Evolutionary conservation across 83 land plant genomes (phyloP).

Genomic region (Larix sibirica): DNA sequence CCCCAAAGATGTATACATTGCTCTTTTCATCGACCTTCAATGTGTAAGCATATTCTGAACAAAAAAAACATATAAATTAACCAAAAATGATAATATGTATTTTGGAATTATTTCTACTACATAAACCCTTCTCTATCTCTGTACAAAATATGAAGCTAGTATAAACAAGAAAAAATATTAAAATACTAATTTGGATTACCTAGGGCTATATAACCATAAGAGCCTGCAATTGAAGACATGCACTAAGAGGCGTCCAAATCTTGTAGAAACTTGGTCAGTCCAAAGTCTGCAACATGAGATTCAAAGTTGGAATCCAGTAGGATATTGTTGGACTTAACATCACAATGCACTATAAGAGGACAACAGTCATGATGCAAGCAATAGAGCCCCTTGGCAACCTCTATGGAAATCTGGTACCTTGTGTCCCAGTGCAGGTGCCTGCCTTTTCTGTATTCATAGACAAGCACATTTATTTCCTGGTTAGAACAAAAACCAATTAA

Average conservation of each 20-base stretch:
- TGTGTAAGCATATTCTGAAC: conserved; percentile 60
- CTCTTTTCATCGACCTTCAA: no score
- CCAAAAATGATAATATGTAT: neutral
- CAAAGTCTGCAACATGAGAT: conserved; percentile 96
- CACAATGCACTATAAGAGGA: conserved; percentile 80
- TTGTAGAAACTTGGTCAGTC: conserved; percentile 80
- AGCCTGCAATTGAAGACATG: no score
- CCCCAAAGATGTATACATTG: no score
- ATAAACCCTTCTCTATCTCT: neutral
- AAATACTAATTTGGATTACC: conserved; percentile 29
- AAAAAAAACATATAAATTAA: neutral
- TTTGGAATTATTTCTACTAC: no score
- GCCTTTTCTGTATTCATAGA: conserved; percentile 84
- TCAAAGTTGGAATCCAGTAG: no score
- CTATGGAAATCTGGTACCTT: conserved; percentile 74
- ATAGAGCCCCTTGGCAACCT: conserved; percentile 82
- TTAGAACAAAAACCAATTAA: conserved; percentile 81
- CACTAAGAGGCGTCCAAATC: conserved; percentile 57
- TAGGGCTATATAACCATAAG: conserved; percentile 98
- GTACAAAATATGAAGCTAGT: neutral
- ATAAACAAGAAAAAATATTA: neutral
- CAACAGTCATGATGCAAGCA: conserved; percentile 93
- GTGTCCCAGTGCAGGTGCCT: conserved; percentile 67
- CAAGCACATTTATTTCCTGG: conserved; percentile 69
- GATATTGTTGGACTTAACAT: no score